Evolutionary conservation across 2,329 filamentous ascomycete genomes (phyloP).

Genomic region (Ophiostoma himal-ulmi): DNA sequence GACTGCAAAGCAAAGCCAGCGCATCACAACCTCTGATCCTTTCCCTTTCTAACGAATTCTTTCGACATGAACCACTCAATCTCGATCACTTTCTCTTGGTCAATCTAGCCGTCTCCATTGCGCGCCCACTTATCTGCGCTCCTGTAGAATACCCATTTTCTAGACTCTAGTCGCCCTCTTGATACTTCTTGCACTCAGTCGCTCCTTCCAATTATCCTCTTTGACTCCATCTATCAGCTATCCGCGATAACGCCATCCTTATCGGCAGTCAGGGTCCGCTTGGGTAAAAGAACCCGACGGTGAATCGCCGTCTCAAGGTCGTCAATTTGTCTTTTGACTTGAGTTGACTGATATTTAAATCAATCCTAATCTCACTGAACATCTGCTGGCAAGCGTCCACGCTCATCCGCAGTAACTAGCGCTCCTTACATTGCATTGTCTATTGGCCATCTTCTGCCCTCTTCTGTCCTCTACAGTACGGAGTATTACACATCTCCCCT

Average conservation of each 20-base stretch:
- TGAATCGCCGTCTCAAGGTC: not conserved
- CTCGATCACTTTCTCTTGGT: not conserved
- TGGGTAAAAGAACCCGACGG: conserved; percentile 10
- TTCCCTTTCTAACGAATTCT: not conserved
- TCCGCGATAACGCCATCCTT: conserved; percentile 7
- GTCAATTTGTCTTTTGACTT: too few species aligned
- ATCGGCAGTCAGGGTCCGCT: conserved; percentile 9
- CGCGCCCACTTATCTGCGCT: not conserved
- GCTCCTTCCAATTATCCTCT: not conserved
- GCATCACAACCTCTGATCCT: not conserved
- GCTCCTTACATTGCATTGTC: not conserved
- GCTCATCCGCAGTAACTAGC: not conserved
- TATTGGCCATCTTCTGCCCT: not conserved
- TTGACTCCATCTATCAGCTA: not conserved
- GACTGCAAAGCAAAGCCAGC: not conserved
- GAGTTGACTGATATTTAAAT: too few species aligned
- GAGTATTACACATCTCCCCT: not conserved
- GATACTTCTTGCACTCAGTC: not conserved
- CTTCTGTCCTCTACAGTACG: not conserved
- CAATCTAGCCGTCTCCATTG: conserved; percentile 5
- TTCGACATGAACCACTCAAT: not conserved
- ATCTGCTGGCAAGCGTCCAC: not conserved
- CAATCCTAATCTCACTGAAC: not conserved
- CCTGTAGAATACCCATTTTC: not conserved
- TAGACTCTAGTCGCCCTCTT: conserved; percentile 14